Conservation (phyloP, 306 rosid species). For the Hippophae tibetana region DNA sequence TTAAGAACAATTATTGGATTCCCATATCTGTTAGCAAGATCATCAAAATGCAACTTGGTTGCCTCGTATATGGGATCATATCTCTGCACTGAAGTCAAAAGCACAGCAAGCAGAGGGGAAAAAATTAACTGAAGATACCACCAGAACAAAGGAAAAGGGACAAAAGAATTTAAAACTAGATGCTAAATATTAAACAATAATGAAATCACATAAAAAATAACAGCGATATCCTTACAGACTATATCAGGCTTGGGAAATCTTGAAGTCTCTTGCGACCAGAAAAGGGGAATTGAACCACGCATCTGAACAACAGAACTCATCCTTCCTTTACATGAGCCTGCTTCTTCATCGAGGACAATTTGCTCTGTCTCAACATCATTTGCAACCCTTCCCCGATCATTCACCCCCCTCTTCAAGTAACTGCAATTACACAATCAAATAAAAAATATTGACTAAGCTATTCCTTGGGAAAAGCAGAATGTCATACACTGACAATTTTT, state of each 20-base stretch:
- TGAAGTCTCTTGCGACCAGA: slow-evolving; percentile 98
- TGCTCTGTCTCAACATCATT: slow-evolving; percentile 99
- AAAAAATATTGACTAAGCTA: not conserved
- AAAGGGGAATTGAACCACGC: slow-evolving; percentile 98
- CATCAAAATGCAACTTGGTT: slow-evolving; percentile 85
- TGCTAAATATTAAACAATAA: not conserved
- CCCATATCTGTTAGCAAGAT: slow-evolving; percentile 81
- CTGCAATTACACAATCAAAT: slow-evolving; percentile 28
- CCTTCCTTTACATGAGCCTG: slow-evolving; percentile 79
- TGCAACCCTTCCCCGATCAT: slow-evolving; percentile 94
- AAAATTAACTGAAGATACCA: slow-evolving; percentile 7
- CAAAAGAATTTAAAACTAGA: not conserved
- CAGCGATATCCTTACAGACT: slow-evolving; percentile 43
- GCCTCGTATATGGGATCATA: slow-evolving; percentile 92
- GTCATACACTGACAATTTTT: too few species aligned
- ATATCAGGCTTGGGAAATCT: slow-evolving; percentile 96
- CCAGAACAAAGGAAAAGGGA: not conserved
- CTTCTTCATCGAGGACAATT: slow-evolving; percentile 85
- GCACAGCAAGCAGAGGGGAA: not conserved
- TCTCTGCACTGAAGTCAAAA: slow-evolving; percentile 72
- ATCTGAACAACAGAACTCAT: slow-evolving; percentile 97
- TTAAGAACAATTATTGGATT: slow-evolving; percentile 86
- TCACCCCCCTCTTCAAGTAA: slow-evolving; percentile 94
- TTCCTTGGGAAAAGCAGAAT: too few species aligned
- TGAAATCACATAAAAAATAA: slow-evolving; percentile 9